Evolutionary conservation across 2,329 filamentous ascomycete genomes (phyloP).

Genomic region (Diaporthe sp.): DNA sequence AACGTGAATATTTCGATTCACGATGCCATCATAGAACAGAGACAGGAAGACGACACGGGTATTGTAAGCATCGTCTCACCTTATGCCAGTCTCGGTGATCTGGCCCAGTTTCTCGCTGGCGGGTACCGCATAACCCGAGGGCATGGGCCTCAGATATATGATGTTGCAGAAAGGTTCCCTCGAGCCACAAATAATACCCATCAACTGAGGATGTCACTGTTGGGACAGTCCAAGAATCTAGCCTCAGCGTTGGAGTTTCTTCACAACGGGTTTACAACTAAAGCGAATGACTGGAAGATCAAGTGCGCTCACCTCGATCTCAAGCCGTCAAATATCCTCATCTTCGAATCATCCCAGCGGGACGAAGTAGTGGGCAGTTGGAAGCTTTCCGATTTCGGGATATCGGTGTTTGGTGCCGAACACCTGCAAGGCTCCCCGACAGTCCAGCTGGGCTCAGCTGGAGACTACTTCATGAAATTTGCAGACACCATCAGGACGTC

Average conservation of each 20-base stretch:
- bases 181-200: not conserved
- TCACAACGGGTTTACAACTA: slow-evolving; percentile 27
- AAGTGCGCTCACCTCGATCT: slow-evolving; percentile 33
- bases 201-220: slow-evolving; percentile 1
- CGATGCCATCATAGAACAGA: slow-evolving; percentile 31
- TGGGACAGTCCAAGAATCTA: slow-evolving; percentile 29
- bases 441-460: slow-evolving; percentile 2
- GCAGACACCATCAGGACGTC: not conserved
- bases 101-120: slow-evolving; percentile 29
- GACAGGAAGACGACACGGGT: not conserved
- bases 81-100: slow-evolving; percentile 31
- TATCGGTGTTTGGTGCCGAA: slow-evolving; percentile 29
- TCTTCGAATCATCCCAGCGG: not conserved
- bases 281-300: slow-evolving; percentile 25
- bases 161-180: slow-evolving; percentile 17
- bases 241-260: slow-evolving; percentile 33
- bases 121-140: not conserved
- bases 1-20: slow-evolving; percentile 29
- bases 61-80: slow-evolving; percentile 29
- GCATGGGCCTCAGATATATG: not conserved
- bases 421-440: not conserved
- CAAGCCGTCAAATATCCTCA: slow-evolving; percentile 33
- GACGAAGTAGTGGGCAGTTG: slow-evolving; percentile 28
- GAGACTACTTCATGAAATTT: slow-evolving; percentile 25
- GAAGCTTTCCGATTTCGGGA: slow-evolving; percentile 35